phyloP scores from a whole-genome alignment of 2,329 filamentous ascomycete genomes.

The Cladophialophora chaetospira region DNA sequence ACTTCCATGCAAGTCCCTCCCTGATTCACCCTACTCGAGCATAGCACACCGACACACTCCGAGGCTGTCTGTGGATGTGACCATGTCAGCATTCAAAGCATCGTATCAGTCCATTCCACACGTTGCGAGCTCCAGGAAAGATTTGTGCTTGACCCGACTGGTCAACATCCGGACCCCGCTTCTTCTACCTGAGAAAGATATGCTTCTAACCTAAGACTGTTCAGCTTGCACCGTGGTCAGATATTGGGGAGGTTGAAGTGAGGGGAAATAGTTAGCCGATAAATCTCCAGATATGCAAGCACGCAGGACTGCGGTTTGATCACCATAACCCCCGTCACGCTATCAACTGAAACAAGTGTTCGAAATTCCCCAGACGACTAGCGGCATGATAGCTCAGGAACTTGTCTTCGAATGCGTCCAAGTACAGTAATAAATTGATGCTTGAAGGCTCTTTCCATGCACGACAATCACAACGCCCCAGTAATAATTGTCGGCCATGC shows the following conservation, averaged over 20 bases:
- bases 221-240: constrained; percentile 2
- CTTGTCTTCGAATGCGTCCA: constrained; percentile 2
- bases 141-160: constrained; percentile 2
- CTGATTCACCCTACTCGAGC: constrained; percentile 7
- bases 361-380: constrained; percentile 14
- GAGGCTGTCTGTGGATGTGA: constrained; percentile 22
- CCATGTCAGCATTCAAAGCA: constrained; percentile 29
- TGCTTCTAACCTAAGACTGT: constrained; percentile 7
- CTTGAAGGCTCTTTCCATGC: neutral
- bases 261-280: neutral
- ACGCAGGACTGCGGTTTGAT: constrained; percentile 25
- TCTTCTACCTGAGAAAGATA: neutral
- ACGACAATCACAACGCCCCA: neutral
- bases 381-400: constrained; percentile 9
- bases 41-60: constrained; percentile 11
- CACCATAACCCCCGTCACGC: constrained; percentile 25
- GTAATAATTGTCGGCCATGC: too few relatives aligned
- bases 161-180: constrained; percentile 5
- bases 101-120: constrained; percentile 7
- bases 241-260: constrained; percentile 23
- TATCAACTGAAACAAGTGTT: constrained; percentile 26
- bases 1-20: constrained; percentile 6
- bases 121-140: constrained; percentile 9
- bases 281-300: constrained; percentile 3
- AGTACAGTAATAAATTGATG: neutral